Conservation (phyloP, 2,329 filamentous ascomycete genomes). For the Penicillium sp. region DNA sequence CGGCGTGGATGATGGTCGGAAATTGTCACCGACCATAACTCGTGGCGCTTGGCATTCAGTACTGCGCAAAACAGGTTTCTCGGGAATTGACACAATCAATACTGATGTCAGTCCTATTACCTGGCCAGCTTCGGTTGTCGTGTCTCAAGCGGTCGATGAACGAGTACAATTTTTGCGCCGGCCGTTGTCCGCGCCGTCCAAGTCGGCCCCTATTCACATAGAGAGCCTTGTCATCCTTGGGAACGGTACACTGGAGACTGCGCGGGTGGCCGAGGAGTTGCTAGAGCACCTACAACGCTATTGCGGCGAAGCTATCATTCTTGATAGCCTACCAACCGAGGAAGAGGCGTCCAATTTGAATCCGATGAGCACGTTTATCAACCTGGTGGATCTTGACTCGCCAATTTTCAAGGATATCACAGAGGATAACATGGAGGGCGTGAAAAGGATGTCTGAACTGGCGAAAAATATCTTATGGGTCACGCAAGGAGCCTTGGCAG, state of each 20-base stretch:
- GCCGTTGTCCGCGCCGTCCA: neutral
- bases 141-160: neutral
- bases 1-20: constrained; percentile 14
- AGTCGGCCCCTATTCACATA: neutral
- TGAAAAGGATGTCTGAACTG: constrained; percentile 13
- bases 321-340: neutral
- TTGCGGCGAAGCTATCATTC: neutral
- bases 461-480: constrained; percentile 12
- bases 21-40: neutral
- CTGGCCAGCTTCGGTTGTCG: neutral
- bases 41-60: neutral
- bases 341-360: neutral
- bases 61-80: constrained; percentile 5
- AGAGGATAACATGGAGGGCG: constrained; percentile 10
- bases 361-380: neutral
- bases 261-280: neutral
- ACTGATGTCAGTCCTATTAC: neutral
- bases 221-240: neutral
- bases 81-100: neutral
- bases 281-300: neutral
- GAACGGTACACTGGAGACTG: neutral
- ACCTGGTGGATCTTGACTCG: constrained; percentile 13
- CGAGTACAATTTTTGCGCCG: neutral
- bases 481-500: neutral
- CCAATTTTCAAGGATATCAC: constrained; percentile 20